A percentile compares a stretch with the other conserved stretches of the same genome.
phyloP scores from a whole-genome alignment of 1,139 yeast species.

The Taphrina pruni region DNA sequence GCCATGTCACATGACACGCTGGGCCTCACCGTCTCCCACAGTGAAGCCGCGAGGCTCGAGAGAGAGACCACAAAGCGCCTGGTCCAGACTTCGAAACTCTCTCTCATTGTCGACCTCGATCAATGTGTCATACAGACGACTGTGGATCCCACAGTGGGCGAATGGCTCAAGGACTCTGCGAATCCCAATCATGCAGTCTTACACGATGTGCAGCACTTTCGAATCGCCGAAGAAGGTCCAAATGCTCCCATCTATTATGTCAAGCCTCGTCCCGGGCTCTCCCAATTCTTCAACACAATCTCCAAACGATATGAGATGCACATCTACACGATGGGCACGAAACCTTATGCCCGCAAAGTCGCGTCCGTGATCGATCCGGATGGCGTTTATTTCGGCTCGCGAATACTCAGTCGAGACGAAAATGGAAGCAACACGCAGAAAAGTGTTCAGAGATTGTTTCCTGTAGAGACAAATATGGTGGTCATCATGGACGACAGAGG shows the following conservation, averaged over 20 bases:
- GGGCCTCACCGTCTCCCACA: constrained; percentile 77
- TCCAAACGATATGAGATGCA: constrained; percentile 81
- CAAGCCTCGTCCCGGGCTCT: constrained; percentile 85
- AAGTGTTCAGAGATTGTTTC: constrained; percentile 84
- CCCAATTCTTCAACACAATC: constrained; percentile 69
- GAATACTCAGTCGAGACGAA: constrained; percentile 91
- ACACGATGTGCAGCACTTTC: constrained; percentile 77
- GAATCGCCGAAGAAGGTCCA: constrained; percentile 70
- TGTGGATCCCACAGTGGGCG: constrained; percentile 95
- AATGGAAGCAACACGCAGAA: constrained; percentile 92
- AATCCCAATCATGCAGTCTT: constrained; percentile 86
- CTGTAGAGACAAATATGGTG: constrained; percentile 96
- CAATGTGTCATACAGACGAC: constrained; percentile 98
- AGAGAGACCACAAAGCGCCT: constrained; percentile 67
- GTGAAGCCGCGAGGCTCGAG: constrained; percentile 88
- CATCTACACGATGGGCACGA: constrained; percentile 98
- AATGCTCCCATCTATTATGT: constrained; percentile 78
- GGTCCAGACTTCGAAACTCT: constrained; percentile 68
- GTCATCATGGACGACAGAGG: constrained; percentile 97
- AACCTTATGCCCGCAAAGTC: constrained; percentile 88
- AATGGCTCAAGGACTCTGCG: constrained; percentile 86
- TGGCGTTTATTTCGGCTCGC: constrained; percentile 83
- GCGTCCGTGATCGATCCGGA: constrained; percentile 91
- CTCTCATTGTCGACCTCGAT: constrained; percentile 92
- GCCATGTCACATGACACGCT: constrained; percentile 89